Evolutionary conservation across 306 rosid species (phyloP), one percentile per base, ranked within the genome.

Genomic region (Corylus heterophylla): DNA sequence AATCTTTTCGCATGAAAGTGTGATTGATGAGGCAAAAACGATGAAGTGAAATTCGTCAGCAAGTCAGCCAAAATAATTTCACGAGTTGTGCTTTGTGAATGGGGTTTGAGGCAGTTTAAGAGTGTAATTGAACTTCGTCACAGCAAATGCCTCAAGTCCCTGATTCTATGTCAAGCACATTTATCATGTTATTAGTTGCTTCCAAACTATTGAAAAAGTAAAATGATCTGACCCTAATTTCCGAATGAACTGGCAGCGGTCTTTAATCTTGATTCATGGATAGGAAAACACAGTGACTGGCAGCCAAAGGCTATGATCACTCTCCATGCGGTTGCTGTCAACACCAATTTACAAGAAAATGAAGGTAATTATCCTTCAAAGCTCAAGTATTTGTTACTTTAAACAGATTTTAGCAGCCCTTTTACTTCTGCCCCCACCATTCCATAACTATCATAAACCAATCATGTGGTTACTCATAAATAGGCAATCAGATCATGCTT

Each of bases 291-390:
- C 4, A 82, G 80, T 58, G 98, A 95, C 79, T 95, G 97, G 99
- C 99, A 95, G 77, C 99, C 99, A 67, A 93, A 93, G 88, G 99
- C 97, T 71, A 87, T 79, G 87, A 83, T 91, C 74, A 86, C 94
- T 80, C 90, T 82, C 77, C 95, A 93, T 47, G 96, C 94, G 17
- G 99, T 95, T 81, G 98, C 98, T 22, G 99, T 95, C 80, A 91
- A 93, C 78, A 93, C 99, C 83, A 91, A 93, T 81, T 87, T 95
- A 80, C 99, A 95, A 89, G 91, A 85, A 73, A 95, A 93, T 74
- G 98, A 95, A 83, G 99, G 99, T 91, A 82, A 12, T 1, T 14
- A 4, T 73, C 48, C 74, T 73, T 73, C 63, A 16, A 56, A 77
- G 62, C 54, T 74, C 64, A 4, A 3, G 16, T 5, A 47, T 18